Evolutionary conservation across 106 monocot species (phyloP).

Genomic region (Cymbidium sinense): DNA sequence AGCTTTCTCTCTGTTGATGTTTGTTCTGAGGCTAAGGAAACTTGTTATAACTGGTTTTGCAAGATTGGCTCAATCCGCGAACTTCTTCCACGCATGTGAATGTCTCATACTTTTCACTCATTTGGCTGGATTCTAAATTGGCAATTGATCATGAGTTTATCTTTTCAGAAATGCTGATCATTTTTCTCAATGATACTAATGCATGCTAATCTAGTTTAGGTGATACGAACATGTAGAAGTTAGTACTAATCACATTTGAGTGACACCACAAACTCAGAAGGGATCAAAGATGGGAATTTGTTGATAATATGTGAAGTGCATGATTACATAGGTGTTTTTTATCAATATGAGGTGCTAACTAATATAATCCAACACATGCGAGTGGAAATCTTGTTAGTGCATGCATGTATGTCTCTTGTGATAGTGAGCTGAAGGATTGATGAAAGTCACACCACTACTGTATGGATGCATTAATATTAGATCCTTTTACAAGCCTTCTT

Average conservation of each 20-base stretch:
- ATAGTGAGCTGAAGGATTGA: background rate
- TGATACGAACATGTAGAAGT: background rate
- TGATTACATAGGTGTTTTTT: background rate
- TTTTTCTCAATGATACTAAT: background rate
- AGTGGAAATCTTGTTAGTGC: background rate
- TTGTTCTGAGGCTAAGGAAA: conserved; percentile 37
- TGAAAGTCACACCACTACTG: background rate
- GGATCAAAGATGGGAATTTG: background rate
- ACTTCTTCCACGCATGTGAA: conserved; percentile 48
- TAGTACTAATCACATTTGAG: background rate
- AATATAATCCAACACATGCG: background rate
- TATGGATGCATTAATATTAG: background rate
- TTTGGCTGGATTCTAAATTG: background rate
- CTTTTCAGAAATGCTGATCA: background rate
- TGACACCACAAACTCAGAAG: background rate
- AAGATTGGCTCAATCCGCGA: conserved; percentile 46
- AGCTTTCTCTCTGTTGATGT: conserved; percentile 22
- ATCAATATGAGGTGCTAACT: background rate
- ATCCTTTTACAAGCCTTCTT: background rate
- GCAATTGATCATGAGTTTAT: background rate
- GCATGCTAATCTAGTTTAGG: background rate
- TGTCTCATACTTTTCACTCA: conserved; percentile 3
- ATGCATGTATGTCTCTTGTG: background rate
- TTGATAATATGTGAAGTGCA: background rate
- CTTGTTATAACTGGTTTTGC: conserved; percentile 46